These are phyloP conservation scores for Akanthomyces uredinophilus DNA, from an alignment of 2,329 filamentous ascomycete species.

Conservation along the genomic window DNA sequence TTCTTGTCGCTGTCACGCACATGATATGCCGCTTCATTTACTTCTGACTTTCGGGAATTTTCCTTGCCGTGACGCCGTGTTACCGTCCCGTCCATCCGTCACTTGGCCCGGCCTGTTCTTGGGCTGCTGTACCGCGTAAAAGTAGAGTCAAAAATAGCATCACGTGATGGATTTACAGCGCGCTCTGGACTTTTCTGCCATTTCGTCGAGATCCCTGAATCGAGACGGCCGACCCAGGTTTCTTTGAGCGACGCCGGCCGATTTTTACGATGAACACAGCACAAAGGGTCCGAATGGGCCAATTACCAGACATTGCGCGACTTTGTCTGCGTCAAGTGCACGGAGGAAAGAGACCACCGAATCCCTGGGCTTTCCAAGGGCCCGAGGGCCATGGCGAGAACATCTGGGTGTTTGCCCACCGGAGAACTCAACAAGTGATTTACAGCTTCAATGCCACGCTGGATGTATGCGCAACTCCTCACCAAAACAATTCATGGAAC, in stretches of 20 bases:
- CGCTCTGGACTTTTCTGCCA: conserved; percentile 9
- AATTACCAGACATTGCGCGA: conserved; percentile 13
- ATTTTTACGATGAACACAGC: conserved; percentile 13
- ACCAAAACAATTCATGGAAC: not conserved
- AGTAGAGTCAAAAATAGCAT: not conserved
- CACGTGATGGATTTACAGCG: conserved; percentile 3
- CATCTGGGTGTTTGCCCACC: conserved; percentile 52
- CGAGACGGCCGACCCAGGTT: not conserved
- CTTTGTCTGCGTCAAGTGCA: conserved; percentile 14
- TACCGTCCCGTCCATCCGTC: not conserved
- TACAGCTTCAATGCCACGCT: conserved; percentile 45
- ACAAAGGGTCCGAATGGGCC: conserved; percentile 11
- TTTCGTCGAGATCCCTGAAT: not conserved
- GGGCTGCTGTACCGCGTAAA: no score
- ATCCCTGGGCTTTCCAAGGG: conserved; percentile 22
- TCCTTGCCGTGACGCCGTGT: no score
- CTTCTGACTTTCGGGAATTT: no score
- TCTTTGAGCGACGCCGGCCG: not conserved
- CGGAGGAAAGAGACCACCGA: not conserved
- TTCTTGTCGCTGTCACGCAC: no score
- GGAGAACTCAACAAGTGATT: conserved; percentile 45
- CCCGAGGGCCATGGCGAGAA: conserved; percentile 48
- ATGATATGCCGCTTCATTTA: no score
- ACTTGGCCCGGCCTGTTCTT: not conserved
- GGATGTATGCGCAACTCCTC: conserved; percentile 33